Conservation (phyloP, 1,284 basidiomycete species). For the Ceraceosorus guamensis region DNA sequence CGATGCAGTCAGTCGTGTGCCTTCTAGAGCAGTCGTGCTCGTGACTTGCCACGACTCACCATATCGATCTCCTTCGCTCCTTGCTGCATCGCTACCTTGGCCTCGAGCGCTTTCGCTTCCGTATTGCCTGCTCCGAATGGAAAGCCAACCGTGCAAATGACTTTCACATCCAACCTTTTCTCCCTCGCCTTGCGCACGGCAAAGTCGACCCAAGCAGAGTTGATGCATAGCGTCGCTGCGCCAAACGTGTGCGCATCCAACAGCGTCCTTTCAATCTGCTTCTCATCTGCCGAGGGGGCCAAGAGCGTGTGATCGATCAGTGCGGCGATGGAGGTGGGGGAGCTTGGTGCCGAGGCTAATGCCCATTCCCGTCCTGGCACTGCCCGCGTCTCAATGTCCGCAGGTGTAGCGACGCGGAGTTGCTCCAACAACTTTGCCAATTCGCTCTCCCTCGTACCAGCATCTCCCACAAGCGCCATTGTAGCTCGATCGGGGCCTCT, state of each 20-base stretch:
- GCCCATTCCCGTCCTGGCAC: constrained; percentile 1
- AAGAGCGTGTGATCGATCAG: constrained; percentile 44
- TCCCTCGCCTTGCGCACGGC: constrained; percentile 59
- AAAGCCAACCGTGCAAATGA: constrained; percentile 13
- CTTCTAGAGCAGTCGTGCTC: too few relatives aligned
- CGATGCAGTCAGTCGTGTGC: too few relatives aligned
- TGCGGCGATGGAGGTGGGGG: constrained; percentile 16
- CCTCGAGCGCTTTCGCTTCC: constrained; percentile 27
- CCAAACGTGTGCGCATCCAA: too few relatives aligned
- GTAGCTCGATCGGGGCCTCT: too few relatives aligned
- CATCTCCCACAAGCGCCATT: too few relatives aligned
- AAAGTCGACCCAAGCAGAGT: constrained; percentile 28
- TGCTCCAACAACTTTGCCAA: too few relatives aligned
- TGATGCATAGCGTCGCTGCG: constrained; percentile 37
- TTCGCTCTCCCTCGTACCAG: too few relatives aligned
- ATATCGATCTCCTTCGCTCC: constrained; percentile 42
- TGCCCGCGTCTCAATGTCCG: too few relatives aligned
- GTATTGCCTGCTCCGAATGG: constrained; percentile 22
- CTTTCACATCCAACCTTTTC: constrained; percentile 7
- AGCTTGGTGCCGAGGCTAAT: constrained; percentile 11
- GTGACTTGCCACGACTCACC: constrained; percentile 11
- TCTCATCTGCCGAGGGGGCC: constrained; percentile 25
- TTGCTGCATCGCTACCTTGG: constrained; percentile 15
- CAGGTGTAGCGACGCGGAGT: too few relatives aligned
- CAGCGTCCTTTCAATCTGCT: constrained; percentile 21